Conservation (phyloP, 345 rosid species). For the Jatropha curcas region DNA sequence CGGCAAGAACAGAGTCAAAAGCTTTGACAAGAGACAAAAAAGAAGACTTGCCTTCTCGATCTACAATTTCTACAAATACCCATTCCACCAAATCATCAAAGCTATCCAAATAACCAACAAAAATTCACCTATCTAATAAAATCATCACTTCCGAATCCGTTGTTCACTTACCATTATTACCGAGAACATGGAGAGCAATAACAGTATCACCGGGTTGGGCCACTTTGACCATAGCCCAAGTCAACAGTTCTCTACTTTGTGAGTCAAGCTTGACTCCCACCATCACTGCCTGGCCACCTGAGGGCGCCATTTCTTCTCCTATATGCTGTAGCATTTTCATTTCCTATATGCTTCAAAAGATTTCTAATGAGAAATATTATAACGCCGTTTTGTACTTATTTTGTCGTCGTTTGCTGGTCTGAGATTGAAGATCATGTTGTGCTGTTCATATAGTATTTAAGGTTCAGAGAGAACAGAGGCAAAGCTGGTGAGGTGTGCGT, state of each 20-base stretch:
- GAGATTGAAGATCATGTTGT: conserved; percentile 32
- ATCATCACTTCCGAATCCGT: too few species aligned
- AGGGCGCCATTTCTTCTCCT: conserved; percentile 28
- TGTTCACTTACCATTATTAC: conserved; percentile 25
- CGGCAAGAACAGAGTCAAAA: conserved; percentile 38
- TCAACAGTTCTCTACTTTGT: conserved; percentile 29
- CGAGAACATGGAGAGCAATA: conserved; percentile 34
- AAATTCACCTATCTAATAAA: neutral
- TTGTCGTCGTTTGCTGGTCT: conserved; percentile 4
- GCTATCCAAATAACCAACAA: neutral
- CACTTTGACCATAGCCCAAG: conserved; percentile 41
- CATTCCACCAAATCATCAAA: conserved; percentile 17
- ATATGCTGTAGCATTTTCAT: conserved; percentile 45
- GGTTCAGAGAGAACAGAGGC: conserved; percentile 5
- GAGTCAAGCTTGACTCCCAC: conserved; percentile 35
- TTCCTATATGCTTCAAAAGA: neutral
- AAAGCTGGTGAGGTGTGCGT: conserved; percentile 17
- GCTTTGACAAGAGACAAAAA: conserved; percentile 36
- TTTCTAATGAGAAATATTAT: neutral
- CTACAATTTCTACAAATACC: conserved; percentile 28
- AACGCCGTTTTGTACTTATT: too few species aligned
- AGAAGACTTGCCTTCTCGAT: conserved; percentile 31
- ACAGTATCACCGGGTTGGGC: conserved; percentile 33
- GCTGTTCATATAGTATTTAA: conserved; percentile 24
- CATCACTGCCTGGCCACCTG: conserved; percentile 35